Conservation (phyloP, 306 rosid species). For the Quercus robur region DNA sequence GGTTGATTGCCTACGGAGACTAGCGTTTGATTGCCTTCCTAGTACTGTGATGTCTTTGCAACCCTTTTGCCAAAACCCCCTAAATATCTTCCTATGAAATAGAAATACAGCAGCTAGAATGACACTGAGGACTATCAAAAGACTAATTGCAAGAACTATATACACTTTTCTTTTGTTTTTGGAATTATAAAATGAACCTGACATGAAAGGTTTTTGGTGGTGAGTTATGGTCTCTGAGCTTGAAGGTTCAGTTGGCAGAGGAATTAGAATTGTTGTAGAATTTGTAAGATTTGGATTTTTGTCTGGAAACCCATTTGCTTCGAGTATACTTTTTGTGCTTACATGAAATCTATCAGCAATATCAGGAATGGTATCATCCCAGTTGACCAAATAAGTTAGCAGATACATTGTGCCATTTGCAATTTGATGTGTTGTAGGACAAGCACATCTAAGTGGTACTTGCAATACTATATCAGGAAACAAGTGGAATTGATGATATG, state of each 20-base stretch:
- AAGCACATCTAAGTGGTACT: conserved; percentile 77
- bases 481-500: conserved; percentile 25
- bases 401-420: conserved; percentile 43
- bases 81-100: conserved; percentile 24
- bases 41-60: background rate
- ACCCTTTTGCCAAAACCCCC: background rate
- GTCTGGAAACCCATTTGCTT: conserved; percentile 50
- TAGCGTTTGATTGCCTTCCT: conserved; percentile 19
- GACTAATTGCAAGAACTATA: conserved; percentile 20
- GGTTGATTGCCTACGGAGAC: conserved; percentile 23
- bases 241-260: conserved; percentile 44
- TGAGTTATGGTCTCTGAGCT: conserved; percentile 31
- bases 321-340: conserved; percentile 20
- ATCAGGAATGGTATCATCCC: conserved; percentile 32
- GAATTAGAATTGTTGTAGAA: conserved; percentile 59
- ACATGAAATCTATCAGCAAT: conserved; percentile 46
- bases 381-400: conserved; percentile 39
- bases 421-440: conserved; percentile 46
- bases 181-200: conserved; percentile 9
- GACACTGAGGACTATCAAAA: conserved; percentile 12
- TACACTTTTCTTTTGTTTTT: conserved; percentile 8
- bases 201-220: background rate
- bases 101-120: conserved; percentile 9
- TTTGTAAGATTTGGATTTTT: conserved; percentile 20
- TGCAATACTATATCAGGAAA: conserved; percentile 28